Conservation (phyloP, 2,329 filamentous ascomycete genomes). For the Neofusicoccum cordaticola region DNA sequence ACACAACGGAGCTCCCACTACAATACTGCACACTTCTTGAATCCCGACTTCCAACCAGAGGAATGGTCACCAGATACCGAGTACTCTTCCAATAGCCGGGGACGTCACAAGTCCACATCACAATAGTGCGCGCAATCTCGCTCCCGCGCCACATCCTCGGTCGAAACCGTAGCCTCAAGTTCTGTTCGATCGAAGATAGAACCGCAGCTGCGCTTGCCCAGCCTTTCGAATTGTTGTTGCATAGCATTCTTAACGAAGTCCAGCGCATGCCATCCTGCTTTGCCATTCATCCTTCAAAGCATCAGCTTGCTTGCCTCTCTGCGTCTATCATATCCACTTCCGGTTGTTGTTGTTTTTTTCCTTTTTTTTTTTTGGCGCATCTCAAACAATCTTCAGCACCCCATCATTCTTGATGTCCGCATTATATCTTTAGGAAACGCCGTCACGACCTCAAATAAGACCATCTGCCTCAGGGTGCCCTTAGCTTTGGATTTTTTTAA, state of each 20-base stretch:
- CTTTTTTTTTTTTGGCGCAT: neutral
- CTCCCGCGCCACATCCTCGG: neutral
- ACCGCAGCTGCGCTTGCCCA: constrained; percentile 9
- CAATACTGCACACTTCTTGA: constrained; percentile 52
- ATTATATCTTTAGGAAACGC: constrained; percentile 17
- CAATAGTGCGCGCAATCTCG: constrained; percentile 6
- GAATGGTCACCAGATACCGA: constrained; percentile 53
- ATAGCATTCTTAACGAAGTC: constrained; percentile 10
- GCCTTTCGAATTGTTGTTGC: constrained; percentile 13
- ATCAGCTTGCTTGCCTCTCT: constrained; percentile 1
- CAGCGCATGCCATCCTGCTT: neutral
- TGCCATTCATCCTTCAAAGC: neutral
- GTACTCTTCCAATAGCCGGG: constrained; percentile 32
- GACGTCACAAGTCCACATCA: constrained; percentile 34
- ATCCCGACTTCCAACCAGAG: constrained; percentile 53
- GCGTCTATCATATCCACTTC: constrained; percentile 13
- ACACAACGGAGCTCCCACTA: constrained; percentile 44
- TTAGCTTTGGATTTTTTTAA: constrained; percentile 14
- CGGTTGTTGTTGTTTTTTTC: neutral
- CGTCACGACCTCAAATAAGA: constrained; percentile 17
- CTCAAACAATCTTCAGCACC: neutral
- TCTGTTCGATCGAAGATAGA: neutral
- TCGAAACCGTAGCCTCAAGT: neutral
- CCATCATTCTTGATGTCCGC: constrained; percentile 6
- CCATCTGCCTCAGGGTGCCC: constrained; percentile 19